A percentile compares a stretch with the other conserved stretches of the same genome.
These are phyloP conservation scores for Cyberlindnera amylophila DNA, from an alignment of 805 yeast species.

Conservation along the genomic window DNA sequence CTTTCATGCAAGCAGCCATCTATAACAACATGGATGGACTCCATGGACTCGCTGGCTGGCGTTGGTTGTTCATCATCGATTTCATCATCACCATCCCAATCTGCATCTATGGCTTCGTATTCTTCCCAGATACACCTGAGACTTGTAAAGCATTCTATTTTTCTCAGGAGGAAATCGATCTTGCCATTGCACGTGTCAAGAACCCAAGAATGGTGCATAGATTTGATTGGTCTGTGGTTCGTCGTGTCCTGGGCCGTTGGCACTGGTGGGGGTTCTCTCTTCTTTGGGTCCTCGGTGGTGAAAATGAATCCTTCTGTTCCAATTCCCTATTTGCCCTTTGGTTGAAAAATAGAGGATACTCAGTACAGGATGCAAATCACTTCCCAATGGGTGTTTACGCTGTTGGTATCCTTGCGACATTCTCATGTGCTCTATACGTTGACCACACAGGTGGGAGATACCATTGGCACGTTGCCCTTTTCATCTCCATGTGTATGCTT, in stretches of 20 bases:
- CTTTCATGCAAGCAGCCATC: conserved; percentile 56
- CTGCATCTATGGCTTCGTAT: conserved; percentile 50
- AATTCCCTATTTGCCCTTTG: conserved; percentile 47
- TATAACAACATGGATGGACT: conserved; percentile 37
- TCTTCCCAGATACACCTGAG: conserved; percentile 60
- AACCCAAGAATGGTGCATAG: conserved; percentile 33
- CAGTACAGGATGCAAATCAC: conserved; percentile 44
- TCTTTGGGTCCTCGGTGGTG: conserved; percentile 50
- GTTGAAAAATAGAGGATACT: conserved; percentile 37
- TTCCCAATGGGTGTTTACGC: conserved; percentile 54
- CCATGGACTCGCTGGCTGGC: conserved; percentile 54
- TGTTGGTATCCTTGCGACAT: conserved; percentile 45
- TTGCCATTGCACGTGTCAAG: conserved; percentile 42
- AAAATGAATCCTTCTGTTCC: conserved; percentile 42
- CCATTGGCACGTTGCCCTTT: conserved; percentile 50
- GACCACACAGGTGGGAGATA: conserved; percentile 38
- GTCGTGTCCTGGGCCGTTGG: conserved; percentile 49
- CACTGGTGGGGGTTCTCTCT: conserved; percentile 52
- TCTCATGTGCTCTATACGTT: conserved; percentile 40
- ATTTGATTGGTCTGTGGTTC: conserved; percentile 35
- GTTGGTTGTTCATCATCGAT: conserved; percentile 66
- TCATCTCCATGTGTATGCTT: conserved; percentile 40
- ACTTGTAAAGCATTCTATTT: conserved; percentile 39
- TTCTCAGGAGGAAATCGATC: conserved; percentile 36
- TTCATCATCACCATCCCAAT: conserved; percentile 56